Base-by-base conservation (phyloP, 495 filamentous ascomycete species). In the Friedmanniomyces simplex region DNA sequence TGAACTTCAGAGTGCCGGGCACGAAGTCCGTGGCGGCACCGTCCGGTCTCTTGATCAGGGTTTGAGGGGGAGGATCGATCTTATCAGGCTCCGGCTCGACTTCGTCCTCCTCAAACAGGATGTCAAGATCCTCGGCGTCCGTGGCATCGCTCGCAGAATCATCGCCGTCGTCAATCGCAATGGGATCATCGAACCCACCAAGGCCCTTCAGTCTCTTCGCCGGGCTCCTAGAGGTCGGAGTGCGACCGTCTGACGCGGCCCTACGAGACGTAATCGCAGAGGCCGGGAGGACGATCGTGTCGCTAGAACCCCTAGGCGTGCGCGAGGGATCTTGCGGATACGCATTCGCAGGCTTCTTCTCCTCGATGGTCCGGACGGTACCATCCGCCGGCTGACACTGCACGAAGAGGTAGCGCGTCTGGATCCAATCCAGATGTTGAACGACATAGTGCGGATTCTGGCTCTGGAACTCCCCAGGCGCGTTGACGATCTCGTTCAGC, bases 401-500 rank as follows among this genome's bases (percentile, higher is more conserved):
- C 52, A 94, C 82, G 61, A 96, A 90, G 2, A 97, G 74, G 69
- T 95, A 97, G 56, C 91, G 77, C 22, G 87, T 86, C 65, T 95
- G 91, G 57, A 94, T 91, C 91, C 91, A 97, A 60, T 94, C 85
- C 14, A 85, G 71, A 34, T 88, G 76, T 4, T 76, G 67, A 1
- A 97, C 84, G 16, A 96, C 91, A 32, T 86, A 82, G 67, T 83
- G 79, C 0, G 84, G 85, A 0, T 1, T 58, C 2, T 13, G 58
- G 45, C 70, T 75, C 22, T 77, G 67, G 62, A 87, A 95, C 50
- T 86, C 62, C 0, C 71, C 30, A 0, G 88, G 81, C 0, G 74
- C 76, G 63, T 96, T 95, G 63, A 96, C 83, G 51, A 97, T 84
- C 63, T 97, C 91, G 66, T 91, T 91, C 52, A 97, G 68, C 30